These are phyloP conservation scores for Colletotrichum gigasporum DNA, from an alignment of 2,329 filamentous ascomycete species.

Conservation along the genomic window DNA sequence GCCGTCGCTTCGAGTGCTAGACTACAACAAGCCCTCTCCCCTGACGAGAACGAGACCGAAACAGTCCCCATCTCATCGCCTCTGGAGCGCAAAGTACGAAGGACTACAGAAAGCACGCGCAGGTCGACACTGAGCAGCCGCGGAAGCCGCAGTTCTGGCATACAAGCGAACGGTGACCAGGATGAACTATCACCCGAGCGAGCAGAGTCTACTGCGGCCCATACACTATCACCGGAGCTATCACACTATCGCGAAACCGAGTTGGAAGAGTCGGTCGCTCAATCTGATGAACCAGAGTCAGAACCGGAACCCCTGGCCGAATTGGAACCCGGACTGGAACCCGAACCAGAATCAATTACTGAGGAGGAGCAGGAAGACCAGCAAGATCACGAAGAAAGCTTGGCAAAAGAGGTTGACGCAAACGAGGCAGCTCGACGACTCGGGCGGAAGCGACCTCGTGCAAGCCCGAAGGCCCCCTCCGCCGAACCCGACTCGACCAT, in stretches of 20 bases:
- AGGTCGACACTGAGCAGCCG: slow-evolving; percentile 41
- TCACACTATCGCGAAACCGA: slow-evolving; percentile 1
- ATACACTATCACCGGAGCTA: slow-evolving; percentile 25
- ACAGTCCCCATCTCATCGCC: slow-evolving; percentile 51
- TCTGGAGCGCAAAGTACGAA: slow-evolving; percentile 50
- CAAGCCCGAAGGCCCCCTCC: slow-evolving; percentile 47
- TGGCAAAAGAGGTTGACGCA: slow-evolving; percentile 55
- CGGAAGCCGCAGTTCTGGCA: slow-evolving; percentile 34
- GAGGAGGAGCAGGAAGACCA: slow-evolving; percentile 3
- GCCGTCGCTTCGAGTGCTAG: slow-evolving; percentile 50
- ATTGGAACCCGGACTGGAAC: not conserved
- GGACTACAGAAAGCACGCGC: slow-evolving; percentile 42
- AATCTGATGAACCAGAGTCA: not conserved
- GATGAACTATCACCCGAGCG: slow-evolving; percentile 47
- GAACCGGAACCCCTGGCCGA: too few relatives aligned
- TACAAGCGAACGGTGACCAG: slow-evolving; percentile 33
- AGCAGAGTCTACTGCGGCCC: not conserved
- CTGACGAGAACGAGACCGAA: slow-evolving; percentile 40
- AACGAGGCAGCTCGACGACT: slow-evolving; percentile 52
- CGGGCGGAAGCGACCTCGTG: slow-evolving; percentile 54
- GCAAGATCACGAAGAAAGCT: slow-evolving; percentile 29
- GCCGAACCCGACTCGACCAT: slow-evolving; percentile 51
- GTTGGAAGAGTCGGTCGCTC: not conserved
- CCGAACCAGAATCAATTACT: not conserved
- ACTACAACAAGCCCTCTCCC: slow-evolving; percentile 51